Conservation (phyloP, 129 eudicot genomes). For the Deinandra increscens region DNA sequence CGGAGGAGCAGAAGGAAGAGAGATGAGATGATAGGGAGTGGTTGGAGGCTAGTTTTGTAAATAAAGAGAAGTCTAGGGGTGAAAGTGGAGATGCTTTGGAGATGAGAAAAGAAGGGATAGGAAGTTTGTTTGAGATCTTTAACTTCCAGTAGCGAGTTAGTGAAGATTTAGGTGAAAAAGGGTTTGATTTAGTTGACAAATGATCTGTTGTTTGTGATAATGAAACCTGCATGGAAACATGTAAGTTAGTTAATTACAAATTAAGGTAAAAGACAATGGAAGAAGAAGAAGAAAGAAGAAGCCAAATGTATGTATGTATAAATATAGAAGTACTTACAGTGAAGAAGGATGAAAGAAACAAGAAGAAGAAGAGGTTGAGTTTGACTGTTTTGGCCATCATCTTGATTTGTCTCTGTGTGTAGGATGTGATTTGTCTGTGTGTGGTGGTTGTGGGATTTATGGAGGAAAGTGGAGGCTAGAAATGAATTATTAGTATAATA, state of each 20-base stretch:
- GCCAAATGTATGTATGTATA: slow-evolving; percentile 25
- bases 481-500: slow-evolving; percentile 3
- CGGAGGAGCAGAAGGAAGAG: slow-evolving; percentile 65
- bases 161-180: slow-evolving; percentile 71
- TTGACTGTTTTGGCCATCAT: slow-evolving; percentile 53
- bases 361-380: slow-evolving; percentile 43
- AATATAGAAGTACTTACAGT: slow-evolving; percentile 48
- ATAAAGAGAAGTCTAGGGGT: slow-evolving; percentile 47
- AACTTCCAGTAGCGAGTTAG: slow-evolving; percentile 71
- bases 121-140: slow-evolving; percentile 53
- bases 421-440: slow-evolving; percentile 4
- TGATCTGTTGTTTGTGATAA: slow-evolving; percentile 12
- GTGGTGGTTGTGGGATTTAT: slow-evolving; percentile 25
- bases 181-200: slow-evolving; percentile 53
- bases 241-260: slow-evolving; percentile 1
- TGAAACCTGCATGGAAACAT: slow-evolving; percentile 50
- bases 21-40: slow-evolving; percentile 52
- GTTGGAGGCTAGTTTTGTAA: slow-evolving; percentile 55
- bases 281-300: slow-evolving; percentile 9
- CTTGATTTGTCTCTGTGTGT: slow-evolving; percentile 32
- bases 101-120: slow-evolving; percentile 59
- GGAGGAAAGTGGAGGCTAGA: slow-evolving; percentile 19
- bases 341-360: slow-evolving; percentile 34
- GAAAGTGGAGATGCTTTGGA: slow-evolving; percentile 81
- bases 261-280: slow-evolving; percentile 36